These are phyloP conservation scores for Acanthamoeba divionensis DNA, from an alignment of 208 protist genomes.

Conservation along the genomic window DNA sequence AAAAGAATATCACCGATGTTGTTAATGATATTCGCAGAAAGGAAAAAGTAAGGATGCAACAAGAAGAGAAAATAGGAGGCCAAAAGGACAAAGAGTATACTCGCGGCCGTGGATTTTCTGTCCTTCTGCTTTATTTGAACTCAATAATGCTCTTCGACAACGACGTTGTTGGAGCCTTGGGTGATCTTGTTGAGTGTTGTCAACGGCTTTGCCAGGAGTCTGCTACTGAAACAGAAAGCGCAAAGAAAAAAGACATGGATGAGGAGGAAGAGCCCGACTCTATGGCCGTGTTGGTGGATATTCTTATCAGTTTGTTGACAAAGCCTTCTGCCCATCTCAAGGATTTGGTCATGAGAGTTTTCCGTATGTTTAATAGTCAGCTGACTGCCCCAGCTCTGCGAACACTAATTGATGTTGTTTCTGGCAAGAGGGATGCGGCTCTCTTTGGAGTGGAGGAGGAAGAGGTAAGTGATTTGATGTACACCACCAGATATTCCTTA, in stretches of 20 bases:
- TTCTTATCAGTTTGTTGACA: constrained; percentile 42
- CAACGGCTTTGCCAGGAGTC: background rate
- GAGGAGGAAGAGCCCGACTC: constrained; percentile 52
- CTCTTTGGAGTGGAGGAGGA: background rate
- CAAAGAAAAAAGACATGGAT: constrained; percentile 5
- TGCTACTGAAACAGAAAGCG: background rate
- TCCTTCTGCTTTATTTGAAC: constrained; percentile 26
- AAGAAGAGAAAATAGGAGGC: background rate
- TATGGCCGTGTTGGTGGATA: constrained; percentile 51
- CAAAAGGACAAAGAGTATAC: background rate
- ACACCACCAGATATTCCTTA: no score
- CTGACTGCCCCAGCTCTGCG: background rate
- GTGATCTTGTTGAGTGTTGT: constrained; percentile 46
- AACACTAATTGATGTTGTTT: constrained; percentile 30
- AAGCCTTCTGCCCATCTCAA: constrained; percentile 33
- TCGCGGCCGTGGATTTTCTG: background rate
- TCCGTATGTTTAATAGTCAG: constrained; percentile 3
- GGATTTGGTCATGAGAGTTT: constrained; percentile 2
- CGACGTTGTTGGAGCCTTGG: background rate
- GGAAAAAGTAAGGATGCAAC: background rate
- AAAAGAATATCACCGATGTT: background rate
- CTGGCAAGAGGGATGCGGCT: background rate
- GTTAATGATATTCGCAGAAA: background rate
- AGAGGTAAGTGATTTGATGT: no score
- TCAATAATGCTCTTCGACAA: background rate